phyloP scores from a whole-genome alignment of 768 basidiomycete species.

The Amanita phalloides region DNA sequence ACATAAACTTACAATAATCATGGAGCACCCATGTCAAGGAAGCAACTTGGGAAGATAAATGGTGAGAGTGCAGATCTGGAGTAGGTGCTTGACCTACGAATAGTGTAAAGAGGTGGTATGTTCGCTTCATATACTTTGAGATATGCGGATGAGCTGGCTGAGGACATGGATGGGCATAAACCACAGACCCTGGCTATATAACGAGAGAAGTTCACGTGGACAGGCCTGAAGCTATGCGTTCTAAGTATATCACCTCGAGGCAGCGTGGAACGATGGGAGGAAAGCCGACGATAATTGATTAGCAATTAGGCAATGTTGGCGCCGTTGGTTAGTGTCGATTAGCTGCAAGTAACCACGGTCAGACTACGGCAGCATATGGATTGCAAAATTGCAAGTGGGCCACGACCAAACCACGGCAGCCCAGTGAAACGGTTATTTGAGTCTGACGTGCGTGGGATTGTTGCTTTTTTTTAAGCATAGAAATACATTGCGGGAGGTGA shows the following conservation, averaged over 20 bases:
- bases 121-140: neutral
- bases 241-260: no score
- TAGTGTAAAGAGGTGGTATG: neutral
- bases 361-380: no score
- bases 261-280: no score
- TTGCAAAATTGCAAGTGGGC: neutral
- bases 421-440: no score
- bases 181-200: no score
- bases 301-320: no score
- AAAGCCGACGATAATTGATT: no score
- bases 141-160: neutral
- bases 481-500: no score
- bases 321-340: no score
- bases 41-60: neutral
- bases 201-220: no score
- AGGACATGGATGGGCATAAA: neutral
- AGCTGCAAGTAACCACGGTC: neutral
- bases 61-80: neutral
- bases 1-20: constrained; percentile 17
- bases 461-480: no score
- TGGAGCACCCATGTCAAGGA: constrained; percentile 25
- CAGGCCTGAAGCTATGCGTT: no score
- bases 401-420: neutral
- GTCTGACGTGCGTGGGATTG: neutral
- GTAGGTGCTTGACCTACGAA: neutral